Evolutionary conservation across 768 basidiomycete species (phyloP), one percentile per base, ranked within the genome.

Genomic region (Calocera cornea): DNA sequence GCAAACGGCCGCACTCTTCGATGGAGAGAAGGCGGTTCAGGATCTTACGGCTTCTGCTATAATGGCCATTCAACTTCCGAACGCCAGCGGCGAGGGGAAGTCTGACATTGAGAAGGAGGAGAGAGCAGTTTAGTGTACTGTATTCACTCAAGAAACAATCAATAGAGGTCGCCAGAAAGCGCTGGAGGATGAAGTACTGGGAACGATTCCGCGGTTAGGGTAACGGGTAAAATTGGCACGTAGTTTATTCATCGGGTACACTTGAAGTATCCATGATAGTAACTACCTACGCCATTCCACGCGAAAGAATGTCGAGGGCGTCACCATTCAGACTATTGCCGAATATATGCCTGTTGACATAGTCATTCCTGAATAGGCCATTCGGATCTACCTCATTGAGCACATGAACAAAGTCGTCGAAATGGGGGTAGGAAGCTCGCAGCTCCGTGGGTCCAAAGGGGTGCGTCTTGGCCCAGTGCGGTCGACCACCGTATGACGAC

Each of bases 381-480:
- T 69, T 33, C 1, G 80, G 80, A 80, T 97, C 95, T 22, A 88
- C 86, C 10, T 79, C 74, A 44, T 84, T 75, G 49, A 94, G 77
- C 54, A 95, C 84, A 41, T 76, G 75, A 33, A 83, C 78, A 77
- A 92, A 97, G 72, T 88, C 86, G 71, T 86, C 83, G 76, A 93
- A 97, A 68, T 80, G 83, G 22, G 94, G 90, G 77, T 98, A 98
- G 11, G 89, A 77, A 66, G 72, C 73, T 65, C 84, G 83, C 65
- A 97, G 82, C 34, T 79, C 77, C 49, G 81, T 80, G 1, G 89
- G 89, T 44, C 81, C 79, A 40, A 95, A 81, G 29, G 78, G 77
- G 75, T 97, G 95, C 27, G 91, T 83, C 77, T 98, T 98, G 0
- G 94, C 95, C 95, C 95, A 98, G 78, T 98, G 95, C 10, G 95